Evolutionary conservation across 805 yeast species (phyloP).

Genomic region (Ogataea angusta): DNA sequence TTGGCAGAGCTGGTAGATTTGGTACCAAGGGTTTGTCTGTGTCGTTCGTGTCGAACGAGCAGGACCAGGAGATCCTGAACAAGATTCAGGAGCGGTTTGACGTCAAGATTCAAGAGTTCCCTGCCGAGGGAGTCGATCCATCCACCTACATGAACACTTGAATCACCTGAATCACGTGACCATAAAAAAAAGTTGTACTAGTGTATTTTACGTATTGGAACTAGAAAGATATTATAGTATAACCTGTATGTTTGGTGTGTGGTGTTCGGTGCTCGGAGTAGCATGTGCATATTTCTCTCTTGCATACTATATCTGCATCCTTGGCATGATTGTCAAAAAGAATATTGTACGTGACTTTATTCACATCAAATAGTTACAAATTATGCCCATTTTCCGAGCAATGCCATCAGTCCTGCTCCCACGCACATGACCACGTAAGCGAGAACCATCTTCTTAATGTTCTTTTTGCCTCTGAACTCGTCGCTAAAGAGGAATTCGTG

Average conservation of each 20-base stretch:
- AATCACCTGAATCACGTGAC: conserved; percentile 46
- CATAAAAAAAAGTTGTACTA: conserved; percentile 6
- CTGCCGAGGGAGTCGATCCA: conserved; percentile 97
- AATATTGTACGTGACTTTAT: no score
- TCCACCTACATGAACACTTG: conserved; percentile 96
- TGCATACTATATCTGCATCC: no score
- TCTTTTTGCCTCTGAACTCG: conserved; percentile 59
- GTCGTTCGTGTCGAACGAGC: conserved; percentile 80
- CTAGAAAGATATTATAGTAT: neutral
- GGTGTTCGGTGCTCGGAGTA: no score
- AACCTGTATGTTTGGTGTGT: no score
- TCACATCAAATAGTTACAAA: no score
- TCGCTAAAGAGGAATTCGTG: conserved; percentile 64
- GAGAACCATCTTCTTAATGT: conserved; percentile 46
- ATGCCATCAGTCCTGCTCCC: conserved; percentile 78
- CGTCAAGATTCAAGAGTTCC: conserved; percentile 91
- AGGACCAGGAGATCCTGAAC: conserved; percentile 84
- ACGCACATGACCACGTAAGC: conserved; percentile 54
- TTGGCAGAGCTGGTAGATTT: conserved; percentile 99
- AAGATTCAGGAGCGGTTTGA: conserved; percentile 97
- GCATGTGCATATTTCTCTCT: no score
- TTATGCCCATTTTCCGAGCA: conserved; percentile 72
- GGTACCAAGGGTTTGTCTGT: conserved; percentile 98
- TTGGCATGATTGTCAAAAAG: no score
- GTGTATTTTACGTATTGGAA: conserved; percentile 7